Evolutionary conservation across 768 basidiomycete genomes (phyloP).

Genomic region (Termitomyces sp.): DNA sequence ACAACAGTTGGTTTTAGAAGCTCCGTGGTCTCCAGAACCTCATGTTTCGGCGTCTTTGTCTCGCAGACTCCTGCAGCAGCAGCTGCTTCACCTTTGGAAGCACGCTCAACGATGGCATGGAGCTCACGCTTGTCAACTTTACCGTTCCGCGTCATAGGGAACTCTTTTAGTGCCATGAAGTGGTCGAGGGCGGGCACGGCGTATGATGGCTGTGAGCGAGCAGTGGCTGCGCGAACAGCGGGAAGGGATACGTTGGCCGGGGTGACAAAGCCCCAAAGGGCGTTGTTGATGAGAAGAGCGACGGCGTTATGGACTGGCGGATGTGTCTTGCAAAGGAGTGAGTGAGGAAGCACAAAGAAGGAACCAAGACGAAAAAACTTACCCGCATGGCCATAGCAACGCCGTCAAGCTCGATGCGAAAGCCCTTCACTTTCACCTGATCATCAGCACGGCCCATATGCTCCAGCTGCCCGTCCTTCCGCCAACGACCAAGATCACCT

Average conservation of each 20-base stretch:
- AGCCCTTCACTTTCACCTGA: constrained; percentile 67
- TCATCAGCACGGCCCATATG: constrained; percentile 61
- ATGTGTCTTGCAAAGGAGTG: neutral
- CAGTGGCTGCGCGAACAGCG: constrained; percentile 19
- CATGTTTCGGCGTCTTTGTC: neutral
- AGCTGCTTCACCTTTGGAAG: neutral
- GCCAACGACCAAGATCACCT: constrained; percentile 59
- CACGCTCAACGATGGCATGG: constrained; percentile 15
- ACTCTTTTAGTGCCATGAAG: constrained; percentile 40
- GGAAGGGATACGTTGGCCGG: constrained; percentile 15
- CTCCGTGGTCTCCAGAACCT: neutral
- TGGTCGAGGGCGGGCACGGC: constrained; percentile 54
- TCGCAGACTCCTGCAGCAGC: neutral
- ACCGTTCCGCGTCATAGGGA: constrained; percentile 55
- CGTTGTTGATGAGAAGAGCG: constrained; percentile 20
- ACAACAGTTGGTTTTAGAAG: neutral
- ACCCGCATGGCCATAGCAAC: constrained; percentile 62
- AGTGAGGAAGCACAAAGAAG: neutral
- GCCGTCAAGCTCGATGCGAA: constrained; percentile 64
- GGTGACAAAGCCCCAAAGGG: constrained; percentile 22
- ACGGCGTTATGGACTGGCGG: constrained; percentile 17
- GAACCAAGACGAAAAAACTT: neutral
- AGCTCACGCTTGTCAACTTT: constrained; percentile 51
- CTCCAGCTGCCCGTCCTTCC: constrained; percentile 50
- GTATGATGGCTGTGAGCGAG: constrained; percentile 52